Conservation (phyloP, 768 basidiomycete species). For the Trametes elegans region DNA sequence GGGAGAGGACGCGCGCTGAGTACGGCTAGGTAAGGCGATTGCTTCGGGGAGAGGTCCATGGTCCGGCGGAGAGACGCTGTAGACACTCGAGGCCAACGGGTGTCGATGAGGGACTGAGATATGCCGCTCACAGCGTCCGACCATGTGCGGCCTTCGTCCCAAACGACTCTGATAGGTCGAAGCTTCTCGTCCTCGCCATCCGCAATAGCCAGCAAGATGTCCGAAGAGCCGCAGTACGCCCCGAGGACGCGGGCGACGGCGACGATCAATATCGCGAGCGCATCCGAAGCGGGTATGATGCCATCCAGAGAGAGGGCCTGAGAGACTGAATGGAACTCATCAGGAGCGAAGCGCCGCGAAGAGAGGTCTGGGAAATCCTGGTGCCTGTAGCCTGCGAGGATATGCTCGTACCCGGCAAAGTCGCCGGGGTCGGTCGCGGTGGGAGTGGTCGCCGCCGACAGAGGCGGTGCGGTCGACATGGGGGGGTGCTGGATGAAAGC, state of each 20-base stretch:
- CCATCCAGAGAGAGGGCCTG: conserved; percentile 3
- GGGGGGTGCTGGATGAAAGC: conserved; percentile 1
- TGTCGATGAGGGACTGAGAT: neutral
- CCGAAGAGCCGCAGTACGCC: conserved; percentile 18
- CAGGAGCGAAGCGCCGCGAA: conserved; percentile 18
- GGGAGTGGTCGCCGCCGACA: conserved; percentile 1
- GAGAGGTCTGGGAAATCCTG: conserved; percentile 22
- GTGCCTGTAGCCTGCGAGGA: conserved; percentile 20
- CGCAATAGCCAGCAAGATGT: conserved; percentile 12
- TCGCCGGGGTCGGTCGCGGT: neutral
- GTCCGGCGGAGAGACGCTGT: conserved; percentile 2
- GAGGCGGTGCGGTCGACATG: conserved; percentile 4
- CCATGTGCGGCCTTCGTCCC: conserved; percentile 12
- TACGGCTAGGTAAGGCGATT: conserved; percentile 14
- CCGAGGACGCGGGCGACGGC: conserved; percentile 17
- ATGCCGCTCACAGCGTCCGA: neutral
- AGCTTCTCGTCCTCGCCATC: conserved; percentile 2
- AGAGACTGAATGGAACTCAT: conserved; percentile 4
- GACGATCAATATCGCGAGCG: conserved; percentile 2
- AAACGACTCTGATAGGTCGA: conserved; percentile 11
- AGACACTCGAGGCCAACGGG: neutral
- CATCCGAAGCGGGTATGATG: neutral
- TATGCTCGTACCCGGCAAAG: conserved; percentile 5
- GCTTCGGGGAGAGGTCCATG: conserved; percentile 12
- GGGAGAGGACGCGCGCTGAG: conserved; percentile 3